phyloP scores from a whole-genome alignment of 495 filamentous ascomycete species.

The Staphylotrichum tortipilum region DNA sequence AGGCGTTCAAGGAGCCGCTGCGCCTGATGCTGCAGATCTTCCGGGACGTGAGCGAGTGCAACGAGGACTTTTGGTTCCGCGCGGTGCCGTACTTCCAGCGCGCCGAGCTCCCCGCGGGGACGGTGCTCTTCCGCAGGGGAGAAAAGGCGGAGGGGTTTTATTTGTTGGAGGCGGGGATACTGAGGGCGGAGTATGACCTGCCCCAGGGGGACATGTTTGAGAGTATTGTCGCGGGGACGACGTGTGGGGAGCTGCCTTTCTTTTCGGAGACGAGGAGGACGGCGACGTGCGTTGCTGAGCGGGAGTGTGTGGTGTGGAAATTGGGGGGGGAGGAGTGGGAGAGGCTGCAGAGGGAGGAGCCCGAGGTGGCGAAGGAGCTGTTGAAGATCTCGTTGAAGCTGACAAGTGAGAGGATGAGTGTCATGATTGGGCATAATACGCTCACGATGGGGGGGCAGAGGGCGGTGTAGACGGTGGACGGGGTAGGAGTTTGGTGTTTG shows the following conservation, averaged over 20 bases:
- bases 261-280: conserved; percentile 83
- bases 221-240: conserved; percentile 87
- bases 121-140: conserved; percentile 66
- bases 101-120: conserved; percentile 55
- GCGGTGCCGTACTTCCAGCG: conserved; percentile 62
- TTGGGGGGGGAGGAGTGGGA: conserved; percentile 63
- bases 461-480: background rate
- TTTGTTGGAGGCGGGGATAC: conserved; percentile 80
- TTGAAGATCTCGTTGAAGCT: conserved; percentile 77
- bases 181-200: conserved; percentile 79
- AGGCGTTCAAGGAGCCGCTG: conserved; percentile 77
- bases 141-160: conserved; percentile 73
- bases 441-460: conserved; percentile 28
- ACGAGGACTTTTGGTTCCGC: conserved; percentile 92
- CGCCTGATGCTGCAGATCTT: conserved; percentile 90
- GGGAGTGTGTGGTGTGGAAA: conserved; percentile 73
- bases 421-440: conserved; percentile 57
- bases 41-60: conserved; percentile 68
- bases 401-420: conserved; percentile 81
- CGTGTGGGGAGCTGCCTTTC: conserved; percentile 92
- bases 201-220: conserved; percentile 85
- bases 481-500: background rate
- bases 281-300: conserved; percentile 74
- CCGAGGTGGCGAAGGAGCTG: conserved; percentile 74
- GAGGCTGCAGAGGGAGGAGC: conserved; percentile 55